Conservation (phyloP, 1,284 basidiomycete species). For the Termitomyces sp. region DNA sequence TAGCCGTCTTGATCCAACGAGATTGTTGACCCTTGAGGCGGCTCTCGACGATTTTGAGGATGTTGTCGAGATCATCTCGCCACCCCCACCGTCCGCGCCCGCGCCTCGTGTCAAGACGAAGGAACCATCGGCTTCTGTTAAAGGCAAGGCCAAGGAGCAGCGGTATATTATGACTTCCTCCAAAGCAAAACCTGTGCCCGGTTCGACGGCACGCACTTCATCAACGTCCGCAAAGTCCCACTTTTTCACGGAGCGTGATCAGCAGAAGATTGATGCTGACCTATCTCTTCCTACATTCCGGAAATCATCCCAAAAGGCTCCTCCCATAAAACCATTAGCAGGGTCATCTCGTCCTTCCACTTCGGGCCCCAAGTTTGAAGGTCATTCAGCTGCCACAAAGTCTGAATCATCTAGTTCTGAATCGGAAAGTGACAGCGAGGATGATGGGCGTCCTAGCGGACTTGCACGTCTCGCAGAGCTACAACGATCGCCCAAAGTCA, state of each 20-base stretch:
- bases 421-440: slow-evolving; percentile 32
- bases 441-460: slow-evolving; percentile 40
- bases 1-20: slow-evolving; percentile 54
- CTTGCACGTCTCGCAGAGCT: slow-evolving; percentile 60
- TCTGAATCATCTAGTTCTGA: slow-evolving; percentile 21
- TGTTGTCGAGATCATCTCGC: slow-evolving; percentile 37
- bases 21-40: slow-evolving; percentile 54
- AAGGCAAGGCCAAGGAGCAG: slow-evolving; percentile 12
- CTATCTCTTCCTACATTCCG: slow-evolving; percentile 34
- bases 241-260: slow-evolving; percentile 34
- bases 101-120: slow-evolving; percentile 7
- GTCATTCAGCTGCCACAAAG: slow-evolving; percentile 8
- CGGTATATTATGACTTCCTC: slow-evolving; percentile 13
- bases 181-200: slow-evolving; percentile 12
- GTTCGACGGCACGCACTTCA: slow-evolving; percentile 5
- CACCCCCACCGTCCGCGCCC: slow-evolving; percentile 15
- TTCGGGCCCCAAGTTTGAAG: slow-evolving; percentile 27
- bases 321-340: slow-evolving; percentile 11
- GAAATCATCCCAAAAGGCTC: slow-evolving; percentile 19
- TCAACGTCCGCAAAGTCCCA: slow-evolving; percentile 10
- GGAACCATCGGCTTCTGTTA: neutral
- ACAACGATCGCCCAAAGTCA: slow-evolving; percentile 57
- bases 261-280: slow-evolving; percentile 32
- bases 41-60: slow-evolving; percentile 54
- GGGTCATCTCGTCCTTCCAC: neutral